Conservation (phyloP, 257 asterid genomes). For the Ophiorrhiza pumila region DNA sequence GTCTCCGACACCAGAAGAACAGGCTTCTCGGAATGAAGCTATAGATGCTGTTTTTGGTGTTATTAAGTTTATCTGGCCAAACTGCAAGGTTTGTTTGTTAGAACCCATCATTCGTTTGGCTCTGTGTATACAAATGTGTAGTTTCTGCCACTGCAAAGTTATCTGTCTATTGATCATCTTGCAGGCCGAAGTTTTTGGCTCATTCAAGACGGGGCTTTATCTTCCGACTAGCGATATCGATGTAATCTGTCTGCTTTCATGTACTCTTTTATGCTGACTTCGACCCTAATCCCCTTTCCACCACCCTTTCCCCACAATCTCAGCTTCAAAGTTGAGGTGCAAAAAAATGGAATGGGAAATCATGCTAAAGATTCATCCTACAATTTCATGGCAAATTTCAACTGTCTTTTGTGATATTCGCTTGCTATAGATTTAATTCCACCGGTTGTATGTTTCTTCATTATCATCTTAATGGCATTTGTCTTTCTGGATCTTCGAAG, state of each 20-base stretch:
- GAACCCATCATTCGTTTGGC: background rate
- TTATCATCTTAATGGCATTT: background rate
- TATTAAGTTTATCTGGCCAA: constrained; percentile 86
- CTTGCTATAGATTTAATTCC: background rate
- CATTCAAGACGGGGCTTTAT: constrained; percentile 92
- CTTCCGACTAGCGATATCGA: constrained; percentile 97
- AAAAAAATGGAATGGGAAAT: background rate
- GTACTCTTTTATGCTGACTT: background rate
- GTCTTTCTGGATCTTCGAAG: background rate
- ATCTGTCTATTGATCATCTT: constrained; percentile 17
- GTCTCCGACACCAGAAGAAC: constrained; percentile 89
- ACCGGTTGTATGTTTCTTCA: background rate
- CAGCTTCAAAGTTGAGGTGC: background rate
- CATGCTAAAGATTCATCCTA: background rate
- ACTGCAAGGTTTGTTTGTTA: constrained; percentile 55
- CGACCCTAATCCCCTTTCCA: background rate
- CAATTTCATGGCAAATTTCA: background rate
- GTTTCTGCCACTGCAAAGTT: constrained; percentile 9
- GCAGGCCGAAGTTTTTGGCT: constrained; percentile 96
- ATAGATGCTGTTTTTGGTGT: constrained; percentile 70
- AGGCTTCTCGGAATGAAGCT: constrained; percentile 66
- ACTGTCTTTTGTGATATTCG: background rate
- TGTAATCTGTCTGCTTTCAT: constrained; percentile 36
- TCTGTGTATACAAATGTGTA: background rate
- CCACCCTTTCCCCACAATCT: background rate